Base-by-base conservation (phyloP, 1,284 basidiomycete species). In the Coniferiporia weirii region DNA sequence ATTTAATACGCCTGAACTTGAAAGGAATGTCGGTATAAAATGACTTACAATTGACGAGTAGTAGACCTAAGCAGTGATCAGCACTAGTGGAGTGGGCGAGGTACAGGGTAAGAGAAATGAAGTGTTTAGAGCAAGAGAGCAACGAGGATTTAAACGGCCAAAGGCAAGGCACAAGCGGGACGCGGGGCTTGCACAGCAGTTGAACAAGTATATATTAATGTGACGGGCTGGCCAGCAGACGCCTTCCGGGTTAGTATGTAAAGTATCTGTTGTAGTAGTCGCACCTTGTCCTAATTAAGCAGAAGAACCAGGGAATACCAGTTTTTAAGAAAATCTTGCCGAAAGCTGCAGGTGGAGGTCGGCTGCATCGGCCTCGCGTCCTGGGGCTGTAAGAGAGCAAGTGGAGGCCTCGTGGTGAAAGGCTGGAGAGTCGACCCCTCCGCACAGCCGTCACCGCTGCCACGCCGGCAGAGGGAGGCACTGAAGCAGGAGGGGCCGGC, bases 1-100 rank as follows among this genome's bases (percentile, higher is more conserved):
- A 61, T 61, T 61, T 53, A 58, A 52, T 61, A 54, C 60, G 53
- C 48, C 40, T n/a, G 53, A 51, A n/a, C n/a, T n/a, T n/a, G n/a
- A n/a, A n/a, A n/a, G n/a, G n/a, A 27, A 27, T 27, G 5, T 27
- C 27, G 5, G 27, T 27, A 27, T 27, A 36, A n/a, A 43, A 59
- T 54, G 57, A 54, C 52, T 54, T 27, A 27, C 27, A 27, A 27
- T 27, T 27, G 27, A 27, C 27, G 27, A 27, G 27, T 27, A 5
- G 27, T 27, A 27, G 27, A 27, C 27, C 27, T 27, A 27, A 27
- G 27, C 27, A 5, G 2, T 5, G 27, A 27, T 27, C 27, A 27
- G 27, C 27, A 27, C 27, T 27, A 27, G 27, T 27, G 27, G 27
- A 27, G 27, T 5, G 51, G 36, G 49, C 48, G 57, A 34, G 57